Conservation (phyloP, 2,329 filamentous ascomycete species). For the Penicillium expansum region DNA sequence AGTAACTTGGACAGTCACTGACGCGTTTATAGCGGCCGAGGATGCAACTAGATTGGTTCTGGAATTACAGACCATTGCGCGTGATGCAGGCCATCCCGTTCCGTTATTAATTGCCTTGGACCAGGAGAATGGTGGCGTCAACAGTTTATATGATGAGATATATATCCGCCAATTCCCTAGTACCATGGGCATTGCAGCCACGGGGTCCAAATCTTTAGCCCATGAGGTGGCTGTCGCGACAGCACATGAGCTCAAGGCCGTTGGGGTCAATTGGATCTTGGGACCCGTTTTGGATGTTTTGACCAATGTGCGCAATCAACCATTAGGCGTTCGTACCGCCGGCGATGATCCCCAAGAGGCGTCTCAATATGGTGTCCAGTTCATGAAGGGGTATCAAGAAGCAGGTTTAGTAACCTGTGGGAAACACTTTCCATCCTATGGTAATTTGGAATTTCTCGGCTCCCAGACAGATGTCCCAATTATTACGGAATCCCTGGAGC, state of each 20-base stretch:
- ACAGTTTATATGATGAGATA: slow-evolving; percentile 92
- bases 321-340: slow-evolving; percentile 81
- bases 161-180: slow-evolving; percentile 96
- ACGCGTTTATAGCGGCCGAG: slow-evolving; percentile 66
- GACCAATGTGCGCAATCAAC: slow-evolving; percentile 88
- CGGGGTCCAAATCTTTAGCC: slow-evolving; percentile 77
- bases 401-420: slow-evolving; percentile 85
- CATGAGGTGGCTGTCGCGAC: slow-evolving; percentile 92
- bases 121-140: slow-evolving; percentile 97
- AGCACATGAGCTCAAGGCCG: slow-evolving; percentile 84
- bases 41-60: slow-evolving; percentile 84
- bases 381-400: slow-evolving; percentile 89
- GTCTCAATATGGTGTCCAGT: slow-evolving; percentile 85
- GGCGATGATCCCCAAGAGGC: slow-evolving; percentile 95
- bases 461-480: slow-evolving; percentile 90
- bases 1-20: neutral
- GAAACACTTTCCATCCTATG: slow-evolving; percentile 96
- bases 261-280: slow-evolving; percentile 93
- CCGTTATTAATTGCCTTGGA: slow-evolving; percentile 88
- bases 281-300: slow-evolving; percentile 91
- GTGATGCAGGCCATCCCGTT: slow-evolving; percentile 82
- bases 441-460: slow-evolving; percentile 88
- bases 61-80: slow-evolving; percentile 88
- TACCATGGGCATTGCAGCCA: slow-evolving; percentile 94
- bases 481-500: slow-evolving; percentile 90